Evolutionary conservation across 1,139 yeast species (phyloP).

Genomic region (Saccharomyces hybrid): DNA sequence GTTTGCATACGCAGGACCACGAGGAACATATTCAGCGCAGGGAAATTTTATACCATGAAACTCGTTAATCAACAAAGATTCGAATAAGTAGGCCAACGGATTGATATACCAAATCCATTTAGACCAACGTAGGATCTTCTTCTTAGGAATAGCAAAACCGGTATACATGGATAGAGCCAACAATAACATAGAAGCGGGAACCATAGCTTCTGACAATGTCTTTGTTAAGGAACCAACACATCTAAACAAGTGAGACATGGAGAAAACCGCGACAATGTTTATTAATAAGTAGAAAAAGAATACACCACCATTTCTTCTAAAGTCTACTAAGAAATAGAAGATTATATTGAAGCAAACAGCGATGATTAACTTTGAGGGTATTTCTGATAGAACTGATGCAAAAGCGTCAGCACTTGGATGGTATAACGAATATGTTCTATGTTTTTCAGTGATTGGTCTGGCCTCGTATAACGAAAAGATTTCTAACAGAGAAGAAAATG

Average conservation of each 20-base stretch:
- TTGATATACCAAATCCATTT: constrained; percentile 59
- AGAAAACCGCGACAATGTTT: constrained; percentile 40
- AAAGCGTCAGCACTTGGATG: constrained; percentile 64
- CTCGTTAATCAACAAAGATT: constrained; percentile 53
- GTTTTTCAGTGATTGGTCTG: constrained; percentile 66
- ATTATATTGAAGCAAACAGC: constrained; percentile 45
- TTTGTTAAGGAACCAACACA: constrained; percentile 50
- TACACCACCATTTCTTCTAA: constrained; percentile 48
- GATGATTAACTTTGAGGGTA: constrained; percentile 48
- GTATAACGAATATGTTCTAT: constrained; percentile 54
- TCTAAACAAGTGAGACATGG: constrained; percentile 56
- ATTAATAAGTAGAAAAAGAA: constrained; percentile 52
- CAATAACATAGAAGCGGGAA: constrained; percentile 50
- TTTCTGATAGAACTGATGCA: constrained; percentile 50
- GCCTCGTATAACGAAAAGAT: constrained; percentile 53
- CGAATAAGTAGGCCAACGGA: constrained; percentile 56
- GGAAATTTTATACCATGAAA: constrained; percentile 39
- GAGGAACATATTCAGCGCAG: constrained; percentile 34
- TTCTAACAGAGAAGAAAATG: constrained; percentile 58
- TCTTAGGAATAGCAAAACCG: constrained; percentile 59
- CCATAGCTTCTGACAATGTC: constrained; percentile 51
- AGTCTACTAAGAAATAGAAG: constrained; percentile 52
- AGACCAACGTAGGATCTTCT: constrained; percentile 57
- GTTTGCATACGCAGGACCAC: constrained; percentile 34
- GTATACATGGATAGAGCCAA: constrained; percentile 49